Conservation (phyloP, 2,329 filamentous ascomycete genomes). For the Fusarium sambucinum region DNA sequence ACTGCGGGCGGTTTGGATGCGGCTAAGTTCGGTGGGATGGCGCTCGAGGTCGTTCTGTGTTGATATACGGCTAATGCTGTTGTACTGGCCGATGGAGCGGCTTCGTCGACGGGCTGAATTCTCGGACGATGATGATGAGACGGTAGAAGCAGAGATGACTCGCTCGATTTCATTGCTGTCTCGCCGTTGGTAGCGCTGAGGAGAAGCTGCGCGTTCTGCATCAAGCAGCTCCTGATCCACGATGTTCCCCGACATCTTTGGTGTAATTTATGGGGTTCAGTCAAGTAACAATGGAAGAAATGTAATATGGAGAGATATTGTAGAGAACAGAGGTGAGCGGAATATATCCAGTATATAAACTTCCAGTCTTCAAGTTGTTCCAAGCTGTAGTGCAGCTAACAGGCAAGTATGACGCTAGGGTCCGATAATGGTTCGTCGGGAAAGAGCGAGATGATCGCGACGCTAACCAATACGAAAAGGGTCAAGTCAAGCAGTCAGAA, state of each 20-base stretch:
- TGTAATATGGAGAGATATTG: not conserved
- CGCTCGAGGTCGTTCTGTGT: slow-evolving; percentile 77
- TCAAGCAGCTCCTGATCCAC: slow-evolving; percentile 66
- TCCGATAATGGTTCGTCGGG: slow-evolving; percentile 15
- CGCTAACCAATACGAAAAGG: slow-evolving; percentile 31
- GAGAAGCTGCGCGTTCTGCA: slow-evolving; percentile 68
- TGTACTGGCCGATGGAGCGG: slow-evolving; percentile 47
- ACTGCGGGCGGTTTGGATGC: slow-evolving; percentile 77
- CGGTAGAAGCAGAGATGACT: slow-evolving; percentile 64
- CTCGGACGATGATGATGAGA: slow-evolving; percentile 63
- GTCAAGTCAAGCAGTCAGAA: slow-evolving; percentile 16
- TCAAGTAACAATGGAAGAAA: not conserved
- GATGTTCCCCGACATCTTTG: slow-evolving; percentile 60
- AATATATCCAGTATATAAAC: slow-evolving; percentile 15
- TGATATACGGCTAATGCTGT: slow-evolving; percentile 70
- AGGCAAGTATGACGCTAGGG: slow-evolving; percentile 42
- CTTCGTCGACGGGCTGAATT: slow-evolving; percentile 32
- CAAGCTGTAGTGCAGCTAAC: slow-evolving; percentile 16
- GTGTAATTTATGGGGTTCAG: not conserved
- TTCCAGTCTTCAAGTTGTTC: slow-evolving; percentile 1
- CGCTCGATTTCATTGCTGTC: slow-evolving; percentile 70
- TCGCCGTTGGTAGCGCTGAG: slow-evolving; percentile 54
- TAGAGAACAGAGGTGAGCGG: not conserved
- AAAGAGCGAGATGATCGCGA: slow-evolving; percentile 22
- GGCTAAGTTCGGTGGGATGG: slow-evolving; percentile 75